Evolutionary conservation across 345 rosid species (phyloP).

Genomic region (Salix exigua): DNA sequence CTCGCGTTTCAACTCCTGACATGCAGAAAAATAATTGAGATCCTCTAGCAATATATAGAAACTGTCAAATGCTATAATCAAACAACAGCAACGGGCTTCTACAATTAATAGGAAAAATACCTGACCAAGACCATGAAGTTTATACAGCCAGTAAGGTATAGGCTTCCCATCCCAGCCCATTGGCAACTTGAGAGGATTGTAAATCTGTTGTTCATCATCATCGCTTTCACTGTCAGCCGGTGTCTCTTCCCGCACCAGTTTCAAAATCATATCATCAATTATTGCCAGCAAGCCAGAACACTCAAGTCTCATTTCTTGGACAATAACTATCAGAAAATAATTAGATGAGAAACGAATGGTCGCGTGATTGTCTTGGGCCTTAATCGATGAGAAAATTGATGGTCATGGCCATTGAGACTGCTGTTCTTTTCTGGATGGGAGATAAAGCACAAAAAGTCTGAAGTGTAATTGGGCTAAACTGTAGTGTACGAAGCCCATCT

Average conservation of each 20-base stretch:
- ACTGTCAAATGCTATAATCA: no score
- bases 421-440: neutral
- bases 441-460: neutral
- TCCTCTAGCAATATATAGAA: no score
- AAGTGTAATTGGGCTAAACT: no score
- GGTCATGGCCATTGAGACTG: neutral
- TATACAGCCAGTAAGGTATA: constrained; percentile 97
- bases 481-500: no score
- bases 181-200: constrained; percentile 89
- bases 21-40: no score
- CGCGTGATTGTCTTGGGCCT: no score
- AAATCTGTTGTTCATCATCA: constrained; percentile 92
- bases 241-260: constrained; percentile 66
- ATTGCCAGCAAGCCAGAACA: neutral
- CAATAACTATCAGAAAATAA: neutral
- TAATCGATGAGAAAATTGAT: no score
- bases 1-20: no score
- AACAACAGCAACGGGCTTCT: no score
- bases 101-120: no score
- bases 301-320: neutral
- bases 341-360: no score
- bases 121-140: no score
- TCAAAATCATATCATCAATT: neutral
- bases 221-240: constrained; percentile 91
- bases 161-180: constrained; percentile 99